phyloP scores from a whole-genome alignment of 495 filamentous ascomycete species.

The Coniosporium apollinis region DNA sequence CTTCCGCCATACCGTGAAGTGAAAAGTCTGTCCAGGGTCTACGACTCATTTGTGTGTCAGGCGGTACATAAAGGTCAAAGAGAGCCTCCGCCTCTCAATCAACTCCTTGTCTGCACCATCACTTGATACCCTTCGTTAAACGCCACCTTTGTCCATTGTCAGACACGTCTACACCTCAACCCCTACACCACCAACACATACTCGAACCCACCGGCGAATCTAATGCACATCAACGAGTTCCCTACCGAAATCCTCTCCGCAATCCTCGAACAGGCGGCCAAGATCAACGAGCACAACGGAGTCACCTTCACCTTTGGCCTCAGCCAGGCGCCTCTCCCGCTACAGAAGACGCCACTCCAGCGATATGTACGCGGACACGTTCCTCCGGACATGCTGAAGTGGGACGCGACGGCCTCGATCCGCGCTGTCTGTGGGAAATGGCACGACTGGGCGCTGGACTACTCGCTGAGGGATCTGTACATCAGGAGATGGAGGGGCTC shows the following conservation, averaged over 20 bases:
- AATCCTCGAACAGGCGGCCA: slow-evolving; percentile 32
- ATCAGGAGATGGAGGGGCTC: slow-evolving; percentile 34
- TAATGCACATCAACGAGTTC: slow-evolving; percentile 30
- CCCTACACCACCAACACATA: too few species aligned
- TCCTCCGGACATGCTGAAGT: slow-evolving; percentile 30
- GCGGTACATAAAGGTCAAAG: too few species aligned
- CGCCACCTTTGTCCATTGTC: too few species aligned
- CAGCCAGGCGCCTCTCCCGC: slow-evolving; percentile 28
- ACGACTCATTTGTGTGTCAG: too few species aligned
- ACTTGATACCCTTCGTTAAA: too few species aligned
- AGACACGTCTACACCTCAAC: too few species aligned
- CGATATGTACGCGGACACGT: slow-evolving; percentile 32
- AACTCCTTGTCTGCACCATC: too few species aligned
- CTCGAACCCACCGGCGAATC: too few species aligned
- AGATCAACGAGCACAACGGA: slow-evolving; percentile 25
- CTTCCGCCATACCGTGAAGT: too few species aligned
- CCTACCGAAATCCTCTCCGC: slow-evolving; percentile 34
- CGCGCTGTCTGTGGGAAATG: slow-evolving; percentile 31
- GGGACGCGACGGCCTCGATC: slow-evolving; percentile 30
- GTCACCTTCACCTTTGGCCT: slow-evolving; percentile 34
- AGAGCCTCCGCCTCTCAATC: too few species aligned
- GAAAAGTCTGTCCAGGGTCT: too few species aligned
- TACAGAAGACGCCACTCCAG: slow-evolving; percentile 25
- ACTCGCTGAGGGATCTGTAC: slow-evolving; percentile 31
- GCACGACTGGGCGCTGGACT: slow-evolving; percentile 36